Evolutionary conservation across 2,329 filamentous ascomycete species (phyloP).

Genomic region (Triangularia setosa): DNA sequence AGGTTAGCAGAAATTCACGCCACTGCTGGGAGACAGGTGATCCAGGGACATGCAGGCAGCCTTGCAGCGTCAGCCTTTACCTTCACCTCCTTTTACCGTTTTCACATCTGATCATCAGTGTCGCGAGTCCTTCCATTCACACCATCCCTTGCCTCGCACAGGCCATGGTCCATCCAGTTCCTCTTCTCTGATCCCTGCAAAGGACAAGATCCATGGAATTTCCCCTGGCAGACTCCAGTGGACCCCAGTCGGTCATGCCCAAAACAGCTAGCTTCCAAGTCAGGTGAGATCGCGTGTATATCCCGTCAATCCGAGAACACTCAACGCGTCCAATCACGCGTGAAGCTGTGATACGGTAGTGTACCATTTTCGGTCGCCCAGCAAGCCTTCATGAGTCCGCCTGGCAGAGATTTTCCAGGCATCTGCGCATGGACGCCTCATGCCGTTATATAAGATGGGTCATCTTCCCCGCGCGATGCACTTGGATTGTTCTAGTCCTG

Average conservation of each 20-base stretch:
- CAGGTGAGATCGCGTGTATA: constrained; percentile 23
- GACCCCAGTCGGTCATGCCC: constrained; percentile 5
- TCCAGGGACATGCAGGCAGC: constrained; percentile 19
- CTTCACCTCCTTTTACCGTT: constrained; percentile 8
- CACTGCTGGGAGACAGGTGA: not conserved
- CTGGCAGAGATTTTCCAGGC: constrained; percentile 21
- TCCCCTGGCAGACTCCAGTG: constrained; percentile 5
- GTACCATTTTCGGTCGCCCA: constrained; percentile 22
- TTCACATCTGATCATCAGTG: not conserved
- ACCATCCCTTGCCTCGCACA: constrained; percentile 15
- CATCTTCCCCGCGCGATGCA: constrained; percentile 13
- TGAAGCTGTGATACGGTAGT: not conserved
- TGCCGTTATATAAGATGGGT: constrained; percentile 22
- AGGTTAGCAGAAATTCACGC: constrained; percentile 22
- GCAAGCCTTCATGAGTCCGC: constrained; percentile 9
- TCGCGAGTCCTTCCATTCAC: not conserved
- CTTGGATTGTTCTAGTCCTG: constrained; percentile 20
- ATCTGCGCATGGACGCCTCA: constrained; percentile 22
- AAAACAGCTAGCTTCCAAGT: constrained; percentile 16
- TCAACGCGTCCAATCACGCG: constrained; percentile 25
- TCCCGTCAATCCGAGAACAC: constrained; percentile 12
- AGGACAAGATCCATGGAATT: constrained; percentile 5
- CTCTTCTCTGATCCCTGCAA: constrained; percentile 16
- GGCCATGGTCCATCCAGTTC: constrained; percentile 10
- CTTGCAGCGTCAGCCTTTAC: constrained; percentile 22